phyloP scores from a whole-genome alignment of 441 rosid genomes.

The Flueggea neowawraea region DNA sequence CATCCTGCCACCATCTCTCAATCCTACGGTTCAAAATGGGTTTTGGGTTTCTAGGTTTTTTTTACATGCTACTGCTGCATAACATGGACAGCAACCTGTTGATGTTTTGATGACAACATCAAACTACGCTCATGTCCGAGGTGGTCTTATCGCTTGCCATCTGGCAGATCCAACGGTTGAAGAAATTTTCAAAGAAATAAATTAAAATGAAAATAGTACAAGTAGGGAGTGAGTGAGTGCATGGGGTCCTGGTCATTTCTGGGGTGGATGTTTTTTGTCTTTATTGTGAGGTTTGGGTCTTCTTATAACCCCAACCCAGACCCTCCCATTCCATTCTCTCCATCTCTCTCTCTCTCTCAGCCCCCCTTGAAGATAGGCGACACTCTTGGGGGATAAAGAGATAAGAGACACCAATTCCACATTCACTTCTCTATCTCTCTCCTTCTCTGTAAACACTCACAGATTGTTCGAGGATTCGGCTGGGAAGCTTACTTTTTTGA shows the following conservation, averaged over 20 bases:
- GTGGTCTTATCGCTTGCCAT: no score
- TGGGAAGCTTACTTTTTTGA: slow-evolving; percentile 21
- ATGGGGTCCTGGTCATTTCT: slow-evolving; percentile 68
- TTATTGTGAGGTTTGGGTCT: slow-evolving; percentile 14
- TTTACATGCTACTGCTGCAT: no score
- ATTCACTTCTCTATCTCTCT: background rate
- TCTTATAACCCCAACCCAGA: slow-evolving; percentile 52
- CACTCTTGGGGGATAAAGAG: slow-evolving; percentile 54
- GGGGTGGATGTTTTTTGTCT: slow-evolving; percentile 25
- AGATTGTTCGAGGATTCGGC: background rate
- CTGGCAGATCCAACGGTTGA: no score
- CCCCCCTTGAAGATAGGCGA: slow-evolving; percentile 70
- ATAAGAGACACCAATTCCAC: background rate
- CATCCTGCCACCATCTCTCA: background rate
- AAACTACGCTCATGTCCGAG: no score
- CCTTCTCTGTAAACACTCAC: background rate
- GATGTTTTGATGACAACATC: no score
- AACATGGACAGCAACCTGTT: no score
- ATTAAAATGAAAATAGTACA: no score
- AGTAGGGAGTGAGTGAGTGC: slow-evolving; percentile 27
- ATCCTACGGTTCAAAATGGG: no score
- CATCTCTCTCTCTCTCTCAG: slow-evolving; percentile 16
- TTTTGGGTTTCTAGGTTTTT: no score
- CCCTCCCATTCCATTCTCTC: slow-evolving; percentile 23
- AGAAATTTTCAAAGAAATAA: no score